Percentiles rank a stretch among this genome's conserved stretches.
These are phyloP conservation scores for Pholiota molesta DNA, from an alignment of 768 basidiomycete genomes.

Conservation along the genomic window DNA sequence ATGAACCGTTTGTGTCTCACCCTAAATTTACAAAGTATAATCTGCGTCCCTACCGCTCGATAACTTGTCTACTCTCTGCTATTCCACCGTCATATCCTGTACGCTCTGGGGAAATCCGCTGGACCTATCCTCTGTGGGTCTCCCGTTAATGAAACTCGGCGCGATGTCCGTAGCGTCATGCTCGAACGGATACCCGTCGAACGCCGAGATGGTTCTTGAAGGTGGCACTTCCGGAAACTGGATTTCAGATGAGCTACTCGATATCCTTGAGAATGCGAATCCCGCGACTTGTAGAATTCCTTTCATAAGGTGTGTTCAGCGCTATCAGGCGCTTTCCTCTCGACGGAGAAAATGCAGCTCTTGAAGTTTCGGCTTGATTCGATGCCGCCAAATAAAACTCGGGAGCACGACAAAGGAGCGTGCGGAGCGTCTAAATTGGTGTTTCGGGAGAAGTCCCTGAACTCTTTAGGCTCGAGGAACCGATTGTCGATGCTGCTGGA, in stretches of 20 bases:
- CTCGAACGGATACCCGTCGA: constrained; percentile 1
- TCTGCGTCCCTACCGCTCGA: neutral
- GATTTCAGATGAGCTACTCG: neutral
- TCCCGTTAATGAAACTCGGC: neutral
- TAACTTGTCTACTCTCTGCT: neutral
- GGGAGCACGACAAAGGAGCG: neutral
- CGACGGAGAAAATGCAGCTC: neutral
- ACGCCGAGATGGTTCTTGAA: neutral
- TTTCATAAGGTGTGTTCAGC: neutral
- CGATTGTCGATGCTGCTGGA: neutral
- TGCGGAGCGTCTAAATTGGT: neutral
- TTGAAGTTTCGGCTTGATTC: neutral
- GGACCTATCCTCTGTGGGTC: neutral
- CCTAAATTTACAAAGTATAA: too few species aligned
- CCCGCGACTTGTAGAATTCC: neutral
- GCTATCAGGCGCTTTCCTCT: too few species aligned
- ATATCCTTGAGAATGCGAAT: neutral
- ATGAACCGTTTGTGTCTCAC: too few species aligned
- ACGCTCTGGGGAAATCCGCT: neutral
- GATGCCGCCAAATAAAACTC: neutral
- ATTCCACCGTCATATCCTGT: constrained; percentile 6
- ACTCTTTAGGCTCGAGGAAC: constrained; percentile 6
- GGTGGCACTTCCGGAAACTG: neutral
- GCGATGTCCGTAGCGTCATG: neutral
- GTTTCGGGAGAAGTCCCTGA: neutral